A percentile compares a stretch with the other conserved stretches of the same genome.
These are phyloP conservation scores for Akanthomyces uredinophilus DNA, from an alignment of 2,329 filamentous ascomycete genomes.

Conservation along the genomic window DNA sequence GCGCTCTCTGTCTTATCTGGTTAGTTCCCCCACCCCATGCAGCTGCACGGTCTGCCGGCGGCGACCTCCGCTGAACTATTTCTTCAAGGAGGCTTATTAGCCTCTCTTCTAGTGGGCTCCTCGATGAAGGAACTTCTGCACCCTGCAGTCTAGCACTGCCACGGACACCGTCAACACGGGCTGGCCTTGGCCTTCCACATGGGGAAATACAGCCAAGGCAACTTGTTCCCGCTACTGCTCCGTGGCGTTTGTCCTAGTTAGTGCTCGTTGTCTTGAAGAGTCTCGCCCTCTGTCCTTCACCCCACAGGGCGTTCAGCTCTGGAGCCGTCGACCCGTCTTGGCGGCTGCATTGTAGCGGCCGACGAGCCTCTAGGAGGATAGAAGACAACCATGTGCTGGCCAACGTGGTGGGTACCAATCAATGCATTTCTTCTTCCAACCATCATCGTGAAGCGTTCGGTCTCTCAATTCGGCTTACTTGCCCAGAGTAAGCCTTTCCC, in stretches of 20 bases:
- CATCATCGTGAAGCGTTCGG: neutral
- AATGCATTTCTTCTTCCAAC: neutral
- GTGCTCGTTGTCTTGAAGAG: neutral
- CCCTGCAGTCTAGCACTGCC: neutral
- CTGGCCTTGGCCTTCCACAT: slow-evolving; percentile 9
- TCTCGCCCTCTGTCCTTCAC: neutral
- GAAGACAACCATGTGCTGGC: neutral
- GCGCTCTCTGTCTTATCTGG: neutral
- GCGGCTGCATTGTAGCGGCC: neutral
- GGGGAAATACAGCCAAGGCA: slow-evolving; percentile 2
- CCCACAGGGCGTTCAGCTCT: slow-evolving; percentile 1
- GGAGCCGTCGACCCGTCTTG: neutral
- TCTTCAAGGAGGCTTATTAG: neutral
- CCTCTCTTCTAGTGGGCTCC: neutral
- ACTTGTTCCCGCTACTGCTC: neutral
- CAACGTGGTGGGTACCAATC: neutral
- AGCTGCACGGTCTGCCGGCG: neutral
- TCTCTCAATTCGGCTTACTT: neutral
- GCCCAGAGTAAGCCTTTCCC: neutral
- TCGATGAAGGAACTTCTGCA: neutral
- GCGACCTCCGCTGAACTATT: neutral
- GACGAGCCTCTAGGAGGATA: neutral
- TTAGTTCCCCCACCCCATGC: neutral
- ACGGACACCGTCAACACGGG: neutral
- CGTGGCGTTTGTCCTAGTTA: neutral